A percentile compares a stretch with the other conserved stretches of the same genome.
These are phyloP conservation scores for Cunninghamia lanceolata DNA, from an alignment of 75 land plant genomes.

Conservation along the genomic window DNA sequence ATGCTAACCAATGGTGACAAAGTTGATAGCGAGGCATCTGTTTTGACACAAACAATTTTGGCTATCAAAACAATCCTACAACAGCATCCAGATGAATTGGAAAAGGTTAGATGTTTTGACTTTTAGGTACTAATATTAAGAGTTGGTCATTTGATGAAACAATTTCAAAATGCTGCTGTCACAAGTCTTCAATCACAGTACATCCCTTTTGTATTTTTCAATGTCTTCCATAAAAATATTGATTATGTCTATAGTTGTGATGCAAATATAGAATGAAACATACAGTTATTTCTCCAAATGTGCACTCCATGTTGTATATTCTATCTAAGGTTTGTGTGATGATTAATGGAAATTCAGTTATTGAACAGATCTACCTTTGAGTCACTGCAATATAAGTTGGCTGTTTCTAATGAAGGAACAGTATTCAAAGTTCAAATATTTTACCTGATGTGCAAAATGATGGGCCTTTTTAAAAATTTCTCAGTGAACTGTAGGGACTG, in stretches of 20 bases:
- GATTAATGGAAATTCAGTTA: not conserved
- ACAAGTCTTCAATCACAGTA: not conserved
- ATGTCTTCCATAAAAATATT: not conserved
- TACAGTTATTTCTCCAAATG: not conserved
- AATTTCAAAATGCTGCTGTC: not conserved
- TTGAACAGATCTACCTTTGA: not conserved
- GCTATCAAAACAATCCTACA: slow-evolving; percentile 74
- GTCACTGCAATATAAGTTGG: not conserved
- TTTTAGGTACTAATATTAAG: not conserved
- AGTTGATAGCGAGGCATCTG: slow-evolving; percentile 45
- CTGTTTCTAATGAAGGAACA: not conserved
- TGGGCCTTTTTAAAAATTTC: not conserved
- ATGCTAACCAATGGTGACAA: not conserved
- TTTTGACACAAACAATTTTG: slow-evolving; percentile 81
- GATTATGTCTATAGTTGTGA: not conserved
- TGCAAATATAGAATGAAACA: not conserved
- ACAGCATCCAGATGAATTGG: slow-evolving; percentile 52
- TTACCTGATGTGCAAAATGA: not conserved
- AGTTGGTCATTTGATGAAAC: not conserved
- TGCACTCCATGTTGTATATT: not conserved
- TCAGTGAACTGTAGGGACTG: no score
- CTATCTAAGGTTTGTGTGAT: not conserved
- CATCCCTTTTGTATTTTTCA: not conserved
- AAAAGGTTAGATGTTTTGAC: slow-evolving; percentile 38
- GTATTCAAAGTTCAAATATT: not conserved